Conservation (phyloP, 2,329 filamentous ascomycete species). For the Microascus cirrosus region DNA sequence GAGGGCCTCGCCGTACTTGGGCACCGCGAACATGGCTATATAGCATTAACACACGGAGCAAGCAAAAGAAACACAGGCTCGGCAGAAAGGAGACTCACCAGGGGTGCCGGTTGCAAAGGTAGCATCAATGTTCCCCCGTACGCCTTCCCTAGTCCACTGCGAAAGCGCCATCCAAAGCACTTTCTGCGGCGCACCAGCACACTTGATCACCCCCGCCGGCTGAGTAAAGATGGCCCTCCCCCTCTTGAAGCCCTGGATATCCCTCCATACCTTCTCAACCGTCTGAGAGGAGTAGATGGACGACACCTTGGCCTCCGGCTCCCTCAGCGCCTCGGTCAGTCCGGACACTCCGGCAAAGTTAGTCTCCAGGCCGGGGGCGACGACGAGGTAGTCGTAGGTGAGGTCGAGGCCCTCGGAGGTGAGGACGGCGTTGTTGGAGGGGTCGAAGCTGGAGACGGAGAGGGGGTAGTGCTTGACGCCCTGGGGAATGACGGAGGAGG, state of each 20-base stretch:
- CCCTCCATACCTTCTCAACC: constrained; percentile 21
- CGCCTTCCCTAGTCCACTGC: constrained; percentile 22
- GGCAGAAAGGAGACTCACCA: background rate
- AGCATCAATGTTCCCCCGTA: constrained; percentile 17
- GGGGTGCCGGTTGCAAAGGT: constrained; percentile 20
- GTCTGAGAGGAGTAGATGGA: constrained; percentile 24
- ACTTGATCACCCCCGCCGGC: constrained; percentile 25
- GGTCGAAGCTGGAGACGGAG: constrained; percentile 19
- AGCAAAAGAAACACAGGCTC: background rate
- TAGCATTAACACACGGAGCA: background rate
- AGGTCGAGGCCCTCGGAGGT: constrained; percentile 21
- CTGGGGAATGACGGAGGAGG: constrained; percentile 17
- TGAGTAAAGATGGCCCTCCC: constrained; percentile 25
- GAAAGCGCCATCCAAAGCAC: constrained; percentile 27
- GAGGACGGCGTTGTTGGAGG: constrained; percentile 21
- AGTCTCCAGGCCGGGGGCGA: constrained; percentile 22
- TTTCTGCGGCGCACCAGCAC: constrained; percentile 26
- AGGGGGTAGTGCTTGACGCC: constrained; percentile 22
- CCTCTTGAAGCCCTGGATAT: constrained; percentile 21
- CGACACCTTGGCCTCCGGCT: constrained; percentile 20
- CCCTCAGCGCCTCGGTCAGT: constrained; percentile 19
- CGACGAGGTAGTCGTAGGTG: constrained; percentile 23
- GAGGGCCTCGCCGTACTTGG: constrained; percentile 23
- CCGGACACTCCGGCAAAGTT: constrained; percentile 22
- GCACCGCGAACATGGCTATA: constrained; percentile 22